Conservation (phyloP, 2,329 filamentous ascomycete genomes). For the Coniochaeta sp. region DNA sequence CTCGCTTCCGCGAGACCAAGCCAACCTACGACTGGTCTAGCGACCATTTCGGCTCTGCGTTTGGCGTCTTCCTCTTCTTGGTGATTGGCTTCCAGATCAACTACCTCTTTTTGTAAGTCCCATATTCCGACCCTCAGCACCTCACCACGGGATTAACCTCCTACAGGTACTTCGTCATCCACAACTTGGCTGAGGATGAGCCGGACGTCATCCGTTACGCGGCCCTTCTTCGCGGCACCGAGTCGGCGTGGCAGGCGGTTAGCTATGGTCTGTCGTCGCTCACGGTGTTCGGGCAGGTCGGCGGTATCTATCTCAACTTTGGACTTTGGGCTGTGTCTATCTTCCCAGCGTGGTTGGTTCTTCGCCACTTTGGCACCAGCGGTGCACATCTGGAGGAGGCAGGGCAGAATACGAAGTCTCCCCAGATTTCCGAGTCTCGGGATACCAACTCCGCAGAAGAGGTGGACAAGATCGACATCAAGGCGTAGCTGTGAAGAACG, state of each 20-base stretch:
- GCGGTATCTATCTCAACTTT: conserved; percentile 65
- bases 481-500: neutral
- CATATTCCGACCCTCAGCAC: neutral
- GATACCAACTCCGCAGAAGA: neutral
- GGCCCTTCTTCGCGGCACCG: conserved; percentile 60
- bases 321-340: conserved; percentile 59
- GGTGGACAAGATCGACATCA: neutral
- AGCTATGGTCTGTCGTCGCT: conserved; percentile 63
- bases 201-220: conserved; percentile 62
- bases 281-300: conserved; percentile 55
- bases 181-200: conserved; percentile 54
- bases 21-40: conserved; percentile 62
- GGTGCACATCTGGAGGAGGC: conserved; percentile 5
- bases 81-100: conserved; percentile 65
- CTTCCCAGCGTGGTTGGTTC: conserved; percentile 59
- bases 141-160: conserved; percentile 1
- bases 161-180: conserved; percentile 60
- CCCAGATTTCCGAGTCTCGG: neutral
- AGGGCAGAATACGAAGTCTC: neutral
- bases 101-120: conserved; percentile 56
- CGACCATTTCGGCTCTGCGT: conserved; percentile 57
- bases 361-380: conserved; percentile 44
- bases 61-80: conserved; percentile 61
- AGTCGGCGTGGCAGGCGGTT: conserved; percentile 67
- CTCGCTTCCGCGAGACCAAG: conserved; percentile 46